Conservation (phyloP, 2,329 filamentous ascomycete species). For the Epichloe scottii region DNA sequence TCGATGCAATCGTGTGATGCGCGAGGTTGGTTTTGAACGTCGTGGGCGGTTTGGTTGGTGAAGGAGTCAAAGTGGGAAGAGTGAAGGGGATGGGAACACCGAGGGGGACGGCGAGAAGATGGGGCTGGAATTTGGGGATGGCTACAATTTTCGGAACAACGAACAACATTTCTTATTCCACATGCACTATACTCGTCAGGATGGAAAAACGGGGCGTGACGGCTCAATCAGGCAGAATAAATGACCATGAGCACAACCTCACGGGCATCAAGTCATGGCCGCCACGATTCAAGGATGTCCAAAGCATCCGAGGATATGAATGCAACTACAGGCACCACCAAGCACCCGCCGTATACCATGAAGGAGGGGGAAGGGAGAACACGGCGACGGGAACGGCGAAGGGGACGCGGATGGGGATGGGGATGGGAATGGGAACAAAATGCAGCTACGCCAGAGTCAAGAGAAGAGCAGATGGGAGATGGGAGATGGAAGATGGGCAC, state of each 20-base stretch:
- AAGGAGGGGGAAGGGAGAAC: neutral
- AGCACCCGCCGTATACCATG: neutral
- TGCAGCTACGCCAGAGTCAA: neutral
- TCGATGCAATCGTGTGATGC: slow-evolving; percentile 25
- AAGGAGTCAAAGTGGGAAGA: slow-evolving; percentile 16
- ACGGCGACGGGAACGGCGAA: neutral
- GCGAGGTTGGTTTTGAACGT: slow-evolving; percentile 17
- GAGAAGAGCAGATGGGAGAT: neutral
- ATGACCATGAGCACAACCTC: slow-evolving; percentile 4
- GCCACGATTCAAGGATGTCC: slow-evolving; percentile 4
- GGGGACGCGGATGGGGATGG: neutral
- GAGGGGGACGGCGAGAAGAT: slow-evolving; percentile 9
- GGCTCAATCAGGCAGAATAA: slow-evolving; percentile 8
- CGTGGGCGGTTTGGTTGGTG: slow-evolving; percentile 23
- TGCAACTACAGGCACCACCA: neutral
- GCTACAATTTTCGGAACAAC: slow-evolving; percentile 13
- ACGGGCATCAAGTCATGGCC: slow-evolving; percentile 5
- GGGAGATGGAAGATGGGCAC: neutral
- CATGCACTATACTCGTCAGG: slow-evolving; percentile 8
- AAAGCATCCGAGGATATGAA: neutral
- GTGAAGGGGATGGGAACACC: slow-evolving; percentile 12
- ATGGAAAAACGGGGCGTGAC: slow-evolving; percentile 10
- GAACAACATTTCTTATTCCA: slow-evolving; percentile 8
- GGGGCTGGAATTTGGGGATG: slow-evolving; percentile 14
- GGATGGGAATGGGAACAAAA: slow-evolving; percentile 3